These are phyloP conservation scores for Cichorium intybus DNA, from an alignment of 140 eudicot genomes.

Conservation along the genomic window DNA sequence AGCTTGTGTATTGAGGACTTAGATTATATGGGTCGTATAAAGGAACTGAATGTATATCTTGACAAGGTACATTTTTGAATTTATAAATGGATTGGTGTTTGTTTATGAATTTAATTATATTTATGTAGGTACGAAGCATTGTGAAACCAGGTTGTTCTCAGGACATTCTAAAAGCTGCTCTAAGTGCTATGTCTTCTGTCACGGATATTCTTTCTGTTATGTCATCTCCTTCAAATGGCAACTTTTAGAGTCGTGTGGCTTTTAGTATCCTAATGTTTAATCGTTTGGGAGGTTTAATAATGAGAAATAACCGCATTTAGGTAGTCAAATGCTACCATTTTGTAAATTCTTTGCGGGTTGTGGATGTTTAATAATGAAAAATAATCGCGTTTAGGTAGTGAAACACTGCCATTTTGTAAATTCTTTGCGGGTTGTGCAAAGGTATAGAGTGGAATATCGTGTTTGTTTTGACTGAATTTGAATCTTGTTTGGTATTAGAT, in stretches of 20 bases:
- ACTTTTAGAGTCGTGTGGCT: constrained; percentile 10
- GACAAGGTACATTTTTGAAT: constrained; percentile 61
- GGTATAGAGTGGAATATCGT: constrained; percentile 1
- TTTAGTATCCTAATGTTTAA: constrained; percentile 19
- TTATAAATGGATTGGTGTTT: background rate
- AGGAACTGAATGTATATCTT: constrained; percentile 64
- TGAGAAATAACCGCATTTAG: constrained; percentile 17
- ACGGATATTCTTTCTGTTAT: constrained; percentile 68
- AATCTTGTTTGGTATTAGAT: background rate
- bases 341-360: constrained; percentile 28
- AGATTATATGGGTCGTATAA: constrained; percentile 99
- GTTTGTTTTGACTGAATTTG: constrained; percentile 8
- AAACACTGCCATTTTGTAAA: constrained; percentile 21
- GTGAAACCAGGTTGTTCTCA: constrained; percentile 97
- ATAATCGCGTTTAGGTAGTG: constrained; percentile 4
- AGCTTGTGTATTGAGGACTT: constrained; percentile 79
- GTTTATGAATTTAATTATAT: background rate
- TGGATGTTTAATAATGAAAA: constrained; percentile 25
- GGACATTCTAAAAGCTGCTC: constrained; percentile 77
- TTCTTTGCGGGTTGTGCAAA: constrained; percentile 35
- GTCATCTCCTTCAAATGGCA: constrained; percentile 51
- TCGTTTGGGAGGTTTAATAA: constrained; percentile 23
- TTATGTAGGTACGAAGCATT: constrained; percentile 62
- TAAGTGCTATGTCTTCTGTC: constrained; percentile 79
- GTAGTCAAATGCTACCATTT: constrained; percentile 7